Base-by-base conservation (phyloP, 257 asterid species). In the Sherardia arvensis region DNA sequence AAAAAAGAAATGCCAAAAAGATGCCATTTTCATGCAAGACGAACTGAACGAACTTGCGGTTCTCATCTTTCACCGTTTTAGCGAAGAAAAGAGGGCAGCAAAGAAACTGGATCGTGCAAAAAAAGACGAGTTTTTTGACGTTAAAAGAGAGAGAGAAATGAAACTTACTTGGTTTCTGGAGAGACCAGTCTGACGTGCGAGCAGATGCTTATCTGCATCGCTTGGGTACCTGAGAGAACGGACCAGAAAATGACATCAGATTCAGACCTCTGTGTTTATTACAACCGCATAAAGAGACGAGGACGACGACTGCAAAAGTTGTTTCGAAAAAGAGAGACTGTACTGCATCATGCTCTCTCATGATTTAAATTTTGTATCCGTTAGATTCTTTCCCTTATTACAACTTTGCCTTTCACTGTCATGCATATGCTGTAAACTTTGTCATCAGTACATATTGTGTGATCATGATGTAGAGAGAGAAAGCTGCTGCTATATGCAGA, bases 121-220 rank as follows among this genome's bases (percentile, higher is more conserved):
- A n/a, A n/a, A n/a, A n/a, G n/a, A n/a, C n/a, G n/a, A n/a, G n/a
- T n/a, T n/a, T n/a, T n/a, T n/a, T n/a, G n/a, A n/a, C n/a, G n/a
- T n/a, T n/a, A 38, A 36, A 27, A 40, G n/a, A 10, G 18, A 5
- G 45, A 59, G 72, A 11, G 56, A 64, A 7, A 0, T 49, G 14
- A 36, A 36, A 38, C 36, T 29, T 61, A 90, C 97, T 96, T 94
- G 99, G 78, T 85, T 90, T 80, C 94, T 86, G 38, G 99, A 94
- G 48, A 94, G 87, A 71, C 97, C 97, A 63, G 99, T 90, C 96
- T 94, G 97, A 76, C 99, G 76, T 62, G 99, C 92, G 80, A 94
- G 77, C 73, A 94, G 95, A 74, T 87, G 97, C 82, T 94, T 94
- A 90, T 94, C 97, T 59, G 99, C 99, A 76, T 94, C 99, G 80